These are phyloP conservation scores for Microcos paniculata DNA, from an alignment of 345 rosid genomes.

Conservation along the genomic window DNA sequence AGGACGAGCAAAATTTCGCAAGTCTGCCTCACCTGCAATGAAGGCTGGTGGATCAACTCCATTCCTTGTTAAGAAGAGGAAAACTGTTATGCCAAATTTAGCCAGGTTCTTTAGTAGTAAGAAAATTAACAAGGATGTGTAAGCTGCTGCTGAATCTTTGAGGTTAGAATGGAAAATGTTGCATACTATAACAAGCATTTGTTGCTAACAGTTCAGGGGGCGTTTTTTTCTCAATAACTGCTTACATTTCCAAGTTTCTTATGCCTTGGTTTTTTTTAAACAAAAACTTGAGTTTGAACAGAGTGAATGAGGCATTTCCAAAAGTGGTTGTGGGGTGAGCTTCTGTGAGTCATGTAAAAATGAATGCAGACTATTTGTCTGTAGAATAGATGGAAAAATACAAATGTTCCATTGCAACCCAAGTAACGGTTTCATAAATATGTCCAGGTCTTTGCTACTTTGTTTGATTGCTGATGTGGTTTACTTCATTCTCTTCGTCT, in stretches of 20 bases:
- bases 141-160: not conserved
- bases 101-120: slow-evolving; percentile 54
- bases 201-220: not conserved
- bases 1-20: slow-evolving; percentile 37
- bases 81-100: slow-evolving; percentile 53
- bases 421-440: not conserved
- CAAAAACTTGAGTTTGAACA: not conserved
- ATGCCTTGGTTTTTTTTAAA: not conserved
- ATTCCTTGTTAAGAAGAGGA: slow-evolving; percentile 56
- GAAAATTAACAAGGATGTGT: slow-evolving; percentile 17
- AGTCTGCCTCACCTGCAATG: slow-evolving; percentile 47
- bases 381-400: not conserved
- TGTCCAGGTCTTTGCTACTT: not conserved
- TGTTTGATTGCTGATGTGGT: not conserved
- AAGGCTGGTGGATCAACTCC: slow-evolving; percentile 39
- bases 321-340: not conserved
- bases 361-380: not conserved
- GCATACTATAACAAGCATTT: not conserved
- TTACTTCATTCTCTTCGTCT: not conserved
- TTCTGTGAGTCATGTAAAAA: slow-evolving; percentile 9
- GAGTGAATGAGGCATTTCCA: slow-evolving; percentile 5
- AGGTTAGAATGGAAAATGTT: not conserved
- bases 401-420: not conserved
- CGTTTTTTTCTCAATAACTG: slow-evolving; percentile 1
- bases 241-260: slow-evolving; percentile 8